phyloP scores from a whole-genome alignment of 352 stramenopile species.

The Phytopythium aichiense region DNA sequence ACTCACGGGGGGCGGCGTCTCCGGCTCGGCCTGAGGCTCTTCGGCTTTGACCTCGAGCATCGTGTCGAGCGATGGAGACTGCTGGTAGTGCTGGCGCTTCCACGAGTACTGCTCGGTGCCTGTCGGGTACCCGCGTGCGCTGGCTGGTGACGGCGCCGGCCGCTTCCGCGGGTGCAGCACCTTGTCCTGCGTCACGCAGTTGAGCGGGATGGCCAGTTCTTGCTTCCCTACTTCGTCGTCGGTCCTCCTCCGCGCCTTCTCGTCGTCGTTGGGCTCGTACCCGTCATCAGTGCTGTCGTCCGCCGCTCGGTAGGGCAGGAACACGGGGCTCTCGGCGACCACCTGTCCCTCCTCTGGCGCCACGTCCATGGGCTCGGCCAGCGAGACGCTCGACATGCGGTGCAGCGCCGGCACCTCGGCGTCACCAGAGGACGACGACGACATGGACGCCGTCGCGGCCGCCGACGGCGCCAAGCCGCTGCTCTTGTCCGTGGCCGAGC shows the following conservation, averaged over 20 bases:
- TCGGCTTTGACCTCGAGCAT: slow-evolving; percentile 1
- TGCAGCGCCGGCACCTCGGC: slow-evolving; percentile 22
- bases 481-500: slow-evolving; percentile 24
- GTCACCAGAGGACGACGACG: not conserved
- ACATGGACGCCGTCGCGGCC: slow-evolving; percentile 1
- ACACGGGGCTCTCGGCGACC: slow-evolving; percentile 4
- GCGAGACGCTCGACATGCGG: slow-evolving; percentile 45
- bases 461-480: slow-evolving; percentile 9
- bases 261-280: slow-evolving; percentile 26
- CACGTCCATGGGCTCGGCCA: slow-evolving; percentile 19
- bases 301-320: slow-evolving; percentile 1
- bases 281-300: slow-evolving; percentile 18
- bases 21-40: not conserved
- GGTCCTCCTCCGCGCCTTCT: slow-evolving; percentile 12
- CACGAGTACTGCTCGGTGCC: slow-evolving; percentile 21
- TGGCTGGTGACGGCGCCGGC: slow-evolving; percentile 30
- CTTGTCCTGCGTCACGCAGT: slow-evolving; percentile 44
- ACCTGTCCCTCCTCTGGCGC: slow-evolving; percentile 14
- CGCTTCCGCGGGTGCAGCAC: slow-evolving; percentile 34
- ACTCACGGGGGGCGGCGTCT: not conserved
- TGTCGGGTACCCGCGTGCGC: slow-evolving; percentile 16
- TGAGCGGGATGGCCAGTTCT: slow-evolving; percentile 23
- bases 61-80: not conserved
- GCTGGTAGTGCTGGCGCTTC: slow-evolving; percentile 25
- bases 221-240: no score